These are phyloP conservation scores for Anthracocystis panici-leucophaei DNA, from an alignment of 1,284 basidiomycete genomes.

Conservation along the genomic window DNA sequence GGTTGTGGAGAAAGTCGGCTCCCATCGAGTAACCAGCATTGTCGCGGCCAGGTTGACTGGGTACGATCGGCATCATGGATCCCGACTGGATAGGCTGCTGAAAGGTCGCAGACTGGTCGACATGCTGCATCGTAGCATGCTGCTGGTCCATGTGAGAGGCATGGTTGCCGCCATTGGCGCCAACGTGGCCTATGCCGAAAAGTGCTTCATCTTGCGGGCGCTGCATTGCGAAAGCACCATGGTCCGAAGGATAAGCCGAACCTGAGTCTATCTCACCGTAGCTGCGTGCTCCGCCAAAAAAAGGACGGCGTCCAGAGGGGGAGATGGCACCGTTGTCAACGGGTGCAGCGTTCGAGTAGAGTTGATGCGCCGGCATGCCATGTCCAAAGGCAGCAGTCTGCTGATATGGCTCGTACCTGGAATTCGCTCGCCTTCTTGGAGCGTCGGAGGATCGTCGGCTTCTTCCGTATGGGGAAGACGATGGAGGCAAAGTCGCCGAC, in stretches of 20 bases:
- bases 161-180: constrained; percentile 8
- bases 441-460: constrained; percentile 37
- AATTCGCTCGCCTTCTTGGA: constrained; percentile 34
- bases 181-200: constrained; percentile 15
- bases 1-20: constrained; percentile 13
- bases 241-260: constrained; percentile 10
- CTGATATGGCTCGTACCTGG: constrained; percentile 43
- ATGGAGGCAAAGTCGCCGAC: constrained; percentile 22
- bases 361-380: constrained; percentile 15
- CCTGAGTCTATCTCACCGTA: constrained; percentile 16
- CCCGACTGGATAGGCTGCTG: constrained; percentile 26
- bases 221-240: constrained; percentile 7
- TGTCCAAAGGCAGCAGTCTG: constrained; percentile 11
- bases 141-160: constrained; percentile 15
- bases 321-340: constrained; percentile 20
- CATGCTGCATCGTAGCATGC: constrained; percentile 5
- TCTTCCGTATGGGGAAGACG: constrained; percentile 13
- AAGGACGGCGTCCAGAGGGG: constrained; percentile 22
- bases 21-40: constrained; percentile 10
- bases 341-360: constrained; percentile 14
- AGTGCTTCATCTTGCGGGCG: constrained; percentile 27
- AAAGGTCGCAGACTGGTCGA: constrained; percentile 6
- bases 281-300: constrained; percentile 11
- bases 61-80: constrained; percentile 26
- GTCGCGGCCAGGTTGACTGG: constrained; percentile 34